These are phyloP conservation scores for Beauveria sp. DNA, from an alignment of 2,329 filamentous ascomycete species.

Conservation along the genomic window DNA sequence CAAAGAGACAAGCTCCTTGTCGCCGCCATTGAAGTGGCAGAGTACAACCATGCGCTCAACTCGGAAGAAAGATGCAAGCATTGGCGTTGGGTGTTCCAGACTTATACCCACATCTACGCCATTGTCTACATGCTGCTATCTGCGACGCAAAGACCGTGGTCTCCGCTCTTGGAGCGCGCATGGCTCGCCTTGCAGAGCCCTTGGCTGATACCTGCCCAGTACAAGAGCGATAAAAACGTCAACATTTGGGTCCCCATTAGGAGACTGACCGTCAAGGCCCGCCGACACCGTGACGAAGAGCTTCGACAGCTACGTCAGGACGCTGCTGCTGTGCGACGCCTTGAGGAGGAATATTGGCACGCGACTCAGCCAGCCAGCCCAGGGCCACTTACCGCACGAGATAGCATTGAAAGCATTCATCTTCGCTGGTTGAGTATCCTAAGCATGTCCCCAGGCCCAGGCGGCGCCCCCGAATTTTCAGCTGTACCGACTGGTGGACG, in stretches of 20 bases:
- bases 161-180: conserved; percentile 36
- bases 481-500: not conserved
- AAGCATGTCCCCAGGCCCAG: conserved; percentile 12
- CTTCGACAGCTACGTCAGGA: conserved; percentile 25
- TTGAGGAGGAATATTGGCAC: conserved; percentile 23
- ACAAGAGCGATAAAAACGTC: conserved; percentile 20
- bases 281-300: conserved; percentile 29
- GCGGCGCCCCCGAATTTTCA: not conserved
- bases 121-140: conserved; percentile 49
- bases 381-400: conserved; percentile 19
- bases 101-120: conserved; percentile 52
- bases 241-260: conserved; percentile 34
- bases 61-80: conserved; percentile 38
- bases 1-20: conserved; percentile 38
- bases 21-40: conserved; percentile 46
- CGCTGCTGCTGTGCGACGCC: conserved; percentile 15
- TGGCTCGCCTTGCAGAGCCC: conserved; percentile 39
- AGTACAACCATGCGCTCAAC: conserved; percentile 48
- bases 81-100: conserved; percentile 53
- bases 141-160: conserved; percentile 37
- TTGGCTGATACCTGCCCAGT: conserved; percentile 31
- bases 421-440: conserved; percentile 25
- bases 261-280: conserved; percentile 30
- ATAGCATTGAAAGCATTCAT: conserved; percentile 19
- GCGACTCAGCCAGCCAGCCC: conserved; percentile 22